Evolutionary conservation across 768 basidiomycete genomes (phyloP), one percentile per base, ranked within the genome.

Genomic region (Calocybe indica): DNA sequence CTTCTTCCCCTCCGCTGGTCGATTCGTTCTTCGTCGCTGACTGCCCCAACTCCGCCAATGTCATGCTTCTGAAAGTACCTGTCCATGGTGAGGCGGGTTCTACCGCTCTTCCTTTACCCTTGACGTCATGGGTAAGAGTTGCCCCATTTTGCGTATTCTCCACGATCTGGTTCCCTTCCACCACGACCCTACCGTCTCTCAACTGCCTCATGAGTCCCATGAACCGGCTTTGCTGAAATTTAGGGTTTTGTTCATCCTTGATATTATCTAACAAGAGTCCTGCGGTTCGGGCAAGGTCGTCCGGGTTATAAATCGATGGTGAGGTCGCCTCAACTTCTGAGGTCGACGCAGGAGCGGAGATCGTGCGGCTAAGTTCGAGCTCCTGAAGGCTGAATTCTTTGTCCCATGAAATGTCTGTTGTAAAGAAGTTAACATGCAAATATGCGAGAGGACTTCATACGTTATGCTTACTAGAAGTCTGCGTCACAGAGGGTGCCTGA

Each of bases 221-320:
- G 61, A 96, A 96, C 49, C 79, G 74, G 62, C 89, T 92, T 31
- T 90, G 78, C 64, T 80, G 75, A 58, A 96, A 92, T 62, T 95
- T 96, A 33, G 83, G 80, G 58, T 89, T 92, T 57, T 77, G 73
- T 46, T 88, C 88, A 49, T 83, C 66, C 57, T 78, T 72, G 40
- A 94, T 78, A n/a, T 84, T 75, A 37, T 89, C 80, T 46, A 95
- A 68, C 35, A 95, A 75, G 37, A 82, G 68, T 7, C 80, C 89
- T 8, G 92, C 92, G 6, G 89, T 85, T 29, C 79, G 76, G 2
- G 92, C 85, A 40, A 95, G 80, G 40, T 88, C 83, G 54, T 92
- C 88, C 39, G 30, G 51, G 39, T 56, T 58, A 1, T 55, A 53
- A 5, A 49, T 34, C 7, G 42, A 39, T 40, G 55, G 52, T 12